Conservation (phyloP, 164 flowering plant species). For the grape (Vitis vinifera) region DNA sequence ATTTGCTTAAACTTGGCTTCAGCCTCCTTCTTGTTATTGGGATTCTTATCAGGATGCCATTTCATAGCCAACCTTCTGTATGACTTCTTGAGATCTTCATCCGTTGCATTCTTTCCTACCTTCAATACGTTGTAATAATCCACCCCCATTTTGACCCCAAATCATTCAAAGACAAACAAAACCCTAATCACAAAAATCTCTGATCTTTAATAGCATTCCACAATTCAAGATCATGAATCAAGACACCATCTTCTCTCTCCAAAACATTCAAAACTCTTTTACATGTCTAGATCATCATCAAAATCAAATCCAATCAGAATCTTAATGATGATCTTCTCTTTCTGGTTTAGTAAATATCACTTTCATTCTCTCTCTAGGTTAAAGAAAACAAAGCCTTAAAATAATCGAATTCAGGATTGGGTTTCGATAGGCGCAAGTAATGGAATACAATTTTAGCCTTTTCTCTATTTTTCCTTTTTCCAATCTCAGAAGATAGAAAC, state of each 20-base stretch:
- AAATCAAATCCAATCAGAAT: background rate
- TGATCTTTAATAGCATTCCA: too few species aligned
- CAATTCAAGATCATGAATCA: too few species aligned
- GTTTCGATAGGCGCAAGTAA: slow-evolving; percentile 4
- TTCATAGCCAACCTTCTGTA: slow-evolving; percentile 69
- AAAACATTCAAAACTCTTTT: background rate
- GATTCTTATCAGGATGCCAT: slow-evolving; percentile 86
- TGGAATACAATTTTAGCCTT: background rate
- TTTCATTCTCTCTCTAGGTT: too few species aligned
- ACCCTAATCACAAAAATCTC: background rate
- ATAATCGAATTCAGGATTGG: too few species aligned
- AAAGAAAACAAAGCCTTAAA: too few species aligned
- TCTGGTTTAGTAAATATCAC: too few species aligned
- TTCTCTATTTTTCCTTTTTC: too few species aligned
- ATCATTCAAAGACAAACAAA: background rate
- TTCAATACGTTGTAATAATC: slow-evolving; percentile 60
- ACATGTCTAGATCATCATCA: background rate
- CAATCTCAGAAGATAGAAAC: too few species aligned
- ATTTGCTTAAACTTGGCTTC: slow-evolving; percentile 77
- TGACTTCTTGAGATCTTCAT: slow-evolving; percentile 68
- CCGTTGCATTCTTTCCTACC: slow-evolving; percentile 52
- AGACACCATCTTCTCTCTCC: too few species aligned
- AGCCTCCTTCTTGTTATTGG: slow-evolving; percentile 58
- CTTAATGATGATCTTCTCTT: too few species aligned
- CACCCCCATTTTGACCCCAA: slow-evolving; percentile 39